Evolutionary conservation across 2,329 filamentous ascomycete species (phyloP), one percentile per base, ranked within the genome.

Genomic region (Ophiocordyceps camponoti-rufipedis): DNA sequence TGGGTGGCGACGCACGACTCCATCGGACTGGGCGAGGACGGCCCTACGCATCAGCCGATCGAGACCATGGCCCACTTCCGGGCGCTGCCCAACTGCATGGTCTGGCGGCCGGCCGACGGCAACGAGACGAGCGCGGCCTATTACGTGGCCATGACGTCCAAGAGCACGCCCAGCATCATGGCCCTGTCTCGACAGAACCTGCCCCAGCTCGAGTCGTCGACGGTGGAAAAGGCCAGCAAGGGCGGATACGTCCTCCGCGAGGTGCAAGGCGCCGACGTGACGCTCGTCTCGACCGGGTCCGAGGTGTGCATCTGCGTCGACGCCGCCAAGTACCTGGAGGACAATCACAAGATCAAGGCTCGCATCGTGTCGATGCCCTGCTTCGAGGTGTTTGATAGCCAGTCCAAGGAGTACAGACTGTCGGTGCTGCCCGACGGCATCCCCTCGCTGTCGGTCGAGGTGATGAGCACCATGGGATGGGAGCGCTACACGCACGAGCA

Each of bases 401-500:
- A 98, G 72, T 58, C 74, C 65, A 94, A 95, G 82, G 87, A 89
- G 54, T 98, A 98, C 80, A 81, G 80, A 64, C 82, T 98, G 55
- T 82, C 80, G 54, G 84, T 94, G 54, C 78, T 98, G 51, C 91
- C 89, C 57, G 87, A 95, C 63, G 88, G 88, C 54, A 89, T 95
- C 62, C 89, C 91, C 54, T 78, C 87, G 50, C 67, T 98, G 66
- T 93, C 85, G 47, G 84, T 98, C 55, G 91, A 98, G 75, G 88
- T 87, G 64, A 93, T 94, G 85, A 83, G 77, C 67, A 98, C 91
- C 55, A 80, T 95, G 69, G 91, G 91, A 56, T 98, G 91, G 91
- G 88, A 96, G 78, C 84, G 89, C 67, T 98, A 96, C 72, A 85
- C 87, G 48, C 89, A 98, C 70, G 91, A 98, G 79, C 91, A 98